A percentile compares a stretch with the other conserved stretches of the same genome.
Evolutionary conservation across 2,329 filamentous ascomycete species (phyloP).

Genomic region (Fusarium luffae): DNA sequence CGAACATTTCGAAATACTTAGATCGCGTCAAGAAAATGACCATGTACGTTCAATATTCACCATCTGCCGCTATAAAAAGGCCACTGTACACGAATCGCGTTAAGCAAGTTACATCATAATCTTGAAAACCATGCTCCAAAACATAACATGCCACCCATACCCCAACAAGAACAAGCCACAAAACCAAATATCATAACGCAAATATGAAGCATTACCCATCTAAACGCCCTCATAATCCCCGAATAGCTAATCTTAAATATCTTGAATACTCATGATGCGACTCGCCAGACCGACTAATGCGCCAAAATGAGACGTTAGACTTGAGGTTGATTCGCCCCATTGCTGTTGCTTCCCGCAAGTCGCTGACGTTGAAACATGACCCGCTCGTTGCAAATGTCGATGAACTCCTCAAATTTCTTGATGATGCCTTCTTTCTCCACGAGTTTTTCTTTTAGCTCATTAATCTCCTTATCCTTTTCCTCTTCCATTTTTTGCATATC

Average conservation of each 20-base stretch:
- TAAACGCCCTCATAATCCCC: constrained; percentile 38
- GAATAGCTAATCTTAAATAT: constrained; percentile 16
- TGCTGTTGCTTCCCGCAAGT: constrained; percentile 52
- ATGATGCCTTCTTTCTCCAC: constrained; percentile 72
- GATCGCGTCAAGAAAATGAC: background rate
- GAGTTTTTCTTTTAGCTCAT: constrained; percentile 67
- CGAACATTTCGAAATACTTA: background rate
- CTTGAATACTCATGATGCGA: constrained; percentile 21
- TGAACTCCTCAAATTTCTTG: constrained; percentile 74
- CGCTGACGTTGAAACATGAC: constrained; percentile 72
- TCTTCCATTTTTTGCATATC: constrained; percentile 66
- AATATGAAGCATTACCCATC: constrained; percentile 16
- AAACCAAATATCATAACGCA: constrained; percentile 20
- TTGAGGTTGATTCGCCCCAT: constrained; percentile 44
- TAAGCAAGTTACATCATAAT: constrained; percentile 30
- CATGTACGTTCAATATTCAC: constrained; percentile 11
- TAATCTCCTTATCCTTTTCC: constrained; percentile 68
- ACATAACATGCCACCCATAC: constrained; percentile 38
- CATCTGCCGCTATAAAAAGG: background rate
- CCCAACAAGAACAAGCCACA: constrained; percentile 18
- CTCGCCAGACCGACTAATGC: constrained; percentile 30
- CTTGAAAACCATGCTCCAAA: constrained; percentile 36
- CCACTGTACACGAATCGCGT: background rate
- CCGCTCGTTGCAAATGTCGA: constrained; percentile 74
- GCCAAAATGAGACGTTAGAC: constrained; percentile 30